These are phyloP conservation scores for Rhazya stricta DNA, from an alignment of 257 asterid species.

Conservation along the genomic window DNA sequence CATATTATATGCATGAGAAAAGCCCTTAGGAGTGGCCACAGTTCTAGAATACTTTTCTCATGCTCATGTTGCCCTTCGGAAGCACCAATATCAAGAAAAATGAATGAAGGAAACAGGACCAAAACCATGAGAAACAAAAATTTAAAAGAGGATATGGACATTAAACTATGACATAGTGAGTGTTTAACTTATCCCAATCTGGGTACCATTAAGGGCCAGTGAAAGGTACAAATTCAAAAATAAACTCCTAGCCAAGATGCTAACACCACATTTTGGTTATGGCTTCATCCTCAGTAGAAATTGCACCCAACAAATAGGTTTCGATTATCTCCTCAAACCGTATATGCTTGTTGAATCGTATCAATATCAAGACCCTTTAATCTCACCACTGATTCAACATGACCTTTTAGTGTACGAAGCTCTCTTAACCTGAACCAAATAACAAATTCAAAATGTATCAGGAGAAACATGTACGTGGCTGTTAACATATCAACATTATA, in stretches of 20 bases:
- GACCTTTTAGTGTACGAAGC: conserved; percentile 86
- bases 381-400: conserved; percentile 91
- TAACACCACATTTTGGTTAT: conserved; percentile 7
- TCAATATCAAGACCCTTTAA: conserved; percentile 95
- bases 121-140: conserved; percentile 5
- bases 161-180: conserved; percentile 12
- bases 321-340: conserved; percentile 51
- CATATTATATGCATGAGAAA: too few relatives aligned
- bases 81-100: background rate
- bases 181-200: conserved; percentile 5
- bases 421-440: conserved; percentile 60
- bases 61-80: background rate
- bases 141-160: conserved; percentile 13
- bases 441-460: conserved; percentile 5
- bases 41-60: background rate
- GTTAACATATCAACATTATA: background rate
- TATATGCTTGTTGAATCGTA: conserved; percentile 89
- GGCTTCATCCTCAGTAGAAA: conserved; percentile 13
- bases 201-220: conserved; percentile 9
- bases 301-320: conserved; percentile 17
- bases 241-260: conserved; percentile 12
- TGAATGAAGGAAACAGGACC: too few relatives aligned
- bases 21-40: background rate
- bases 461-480: background rate
- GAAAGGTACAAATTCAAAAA: conserved; percentile 6